Conservation (phyloP, 192 early-diverging fungal species). For the Pilobolus umbonatus region DNA sequence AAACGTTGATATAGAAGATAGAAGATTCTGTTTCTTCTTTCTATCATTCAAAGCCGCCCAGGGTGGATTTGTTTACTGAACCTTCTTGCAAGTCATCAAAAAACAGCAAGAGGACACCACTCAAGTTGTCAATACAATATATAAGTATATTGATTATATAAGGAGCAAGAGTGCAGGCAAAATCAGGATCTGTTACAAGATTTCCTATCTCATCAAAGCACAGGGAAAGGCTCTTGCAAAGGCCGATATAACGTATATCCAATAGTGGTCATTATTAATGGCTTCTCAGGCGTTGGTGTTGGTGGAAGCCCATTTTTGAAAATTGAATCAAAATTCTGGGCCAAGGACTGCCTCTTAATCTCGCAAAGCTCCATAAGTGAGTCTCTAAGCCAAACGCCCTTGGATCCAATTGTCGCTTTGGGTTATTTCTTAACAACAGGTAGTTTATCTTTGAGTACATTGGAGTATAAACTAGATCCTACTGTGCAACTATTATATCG, state of each 20-base stretch:
- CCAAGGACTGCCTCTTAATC: background rate
- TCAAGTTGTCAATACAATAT: too few relatives aligned
- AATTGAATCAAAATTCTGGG: constrained; percentile 8
- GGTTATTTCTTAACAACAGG: constrained; percentile 7
- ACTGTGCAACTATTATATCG: background rate
- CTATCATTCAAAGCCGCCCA: too few relatives aligned
- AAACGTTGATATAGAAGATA: too few relatives aligned
- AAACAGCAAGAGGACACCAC: too few relatives aligned
- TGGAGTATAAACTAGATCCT: constrained; percentile 9
- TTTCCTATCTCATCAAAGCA: too few relatives aligned
- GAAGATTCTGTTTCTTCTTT: too few relatives aligned
- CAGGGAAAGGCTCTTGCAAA: background rate
- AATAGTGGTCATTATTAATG: background rate
- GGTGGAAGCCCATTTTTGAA: constrained; percentile 4
- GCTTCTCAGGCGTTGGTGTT: background rate
- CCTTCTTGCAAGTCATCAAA: too few relatives aligned
- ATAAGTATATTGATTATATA: too few relatives aligned
- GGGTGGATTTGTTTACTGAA: too few relatives aligned
- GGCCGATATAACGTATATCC: constrained; percentile 3
- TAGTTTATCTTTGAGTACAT: constrained; percentile 8
- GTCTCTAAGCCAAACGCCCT: background rate
- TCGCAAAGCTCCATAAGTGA: background rate
- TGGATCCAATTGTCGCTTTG: background rate
- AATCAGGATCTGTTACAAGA: too few relatives aligned
- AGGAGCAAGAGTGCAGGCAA: too few relatives aligned